Percentiles rank a stretch among this genome's conserved stretches.
These are phyloP conservation scores for Rhizopogon salebrosus DNA, from an alignment of 768 basidiomycete species.

Conservation along the genomic window DNA sequence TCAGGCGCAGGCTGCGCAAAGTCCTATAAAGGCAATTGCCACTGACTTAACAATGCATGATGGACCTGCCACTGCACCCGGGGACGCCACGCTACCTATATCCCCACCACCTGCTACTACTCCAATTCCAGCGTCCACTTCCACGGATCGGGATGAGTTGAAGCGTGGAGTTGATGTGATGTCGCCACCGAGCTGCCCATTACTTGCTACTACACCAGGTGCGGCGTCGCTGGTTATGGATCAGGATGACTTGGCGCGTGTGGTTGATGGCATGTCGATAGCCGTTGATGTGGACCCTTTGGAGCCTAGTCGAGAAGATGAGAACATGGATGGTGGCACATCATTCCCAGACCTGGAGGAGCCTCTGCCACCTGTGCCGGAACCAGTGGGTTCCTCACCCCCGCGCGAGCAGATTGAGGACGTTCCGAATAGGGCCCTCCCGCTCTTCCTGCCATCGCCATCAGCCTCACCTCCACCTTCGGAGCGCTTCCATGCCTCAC, in stretches of 20 bases:
- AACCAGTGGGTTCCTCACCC: neutral
- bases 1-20: neutral
- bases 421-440: conserved; percentile 22
- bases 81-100: neutral
- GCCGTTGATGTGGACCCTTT: conserved; percentile 9
- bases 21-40: neutral
- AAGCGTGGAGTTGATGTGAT: conserved; percentile 15
- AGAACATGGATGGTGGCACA: conserved; percentile 16
- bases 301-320: conserved; percentile 10
- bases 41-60: neutral
- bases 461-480: conserved; percentile 25
- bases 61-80: neutral
- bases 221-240: neutral
- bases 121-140: neutral
- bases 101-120: neutral
- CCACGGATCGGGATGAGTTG: neutral
- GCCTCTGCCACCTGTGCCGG: conserved; percentile 4
- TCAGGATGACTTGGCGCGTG: conserved; percentile 5
- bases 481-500: conserved; percentile 1
- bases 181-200: neutral
- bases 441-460: conserved; percentile 48
- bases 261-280: conserved; percentile 17
- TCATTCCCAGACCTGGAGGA: conserved; percentile 8
- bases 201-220: neutral
- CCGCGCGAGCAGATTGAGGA: conserved; percentile 10